Evolutionary conservation across 495 filamentous ascomycete species (phyloP).

Genomic region (Aspergillus heteromorphus): DNA sequence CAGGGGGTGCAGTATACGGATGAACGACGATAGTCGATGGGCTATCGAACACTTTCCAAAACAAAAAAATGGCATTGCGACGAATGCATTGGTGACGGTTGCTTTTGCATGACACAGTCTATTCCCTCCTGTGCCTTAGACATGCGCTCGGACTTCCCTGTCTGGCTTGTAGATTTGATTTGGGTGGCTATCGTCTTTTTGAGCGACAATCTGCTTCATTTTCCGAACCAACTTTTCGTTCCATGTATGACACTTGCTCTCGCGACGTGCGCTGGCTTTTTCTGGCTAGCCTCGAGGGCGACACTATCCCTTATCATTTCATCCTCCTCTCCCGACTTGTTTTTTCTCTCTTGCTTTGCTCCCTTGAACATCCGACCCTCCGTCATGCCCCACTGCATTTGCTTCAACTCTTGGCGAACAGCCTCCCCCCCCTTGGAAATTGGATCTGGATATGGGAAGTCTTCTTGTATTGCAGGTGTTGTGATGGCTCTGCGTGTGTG

Average conservation of each 20-base stretch:
- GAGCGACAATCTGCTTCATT: slow-evolving; percentile 4
- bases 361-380: background rate
- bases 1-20: slow-evolving; percentile 54
- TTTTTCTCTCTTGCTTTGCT: background rate
- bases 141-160: slow-evolving; percentile 2
- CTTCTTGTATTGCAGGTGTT: slow-evolving; percentile 2
- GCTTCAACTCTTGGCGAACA: slow-evolving; percentile 13
- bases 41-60: background rate
- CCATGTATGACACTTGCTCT: no score
- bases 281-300: no score
- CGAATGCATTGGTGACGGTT: background rate
- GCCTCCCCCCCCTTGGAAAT: slow-evolving; percentile 9
- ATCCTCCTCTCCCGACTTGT: background rate
- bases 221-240: background rate
- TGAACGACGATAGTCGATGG: slow-evolving; percentile 34
- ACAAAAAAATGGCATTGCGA: background rate
- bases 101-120: background rate
- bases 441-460: slow-evolving; percentile 11
- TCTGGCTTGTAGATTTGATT: slow-evolving; percentile 16
- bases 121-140: slow-evolving; percentile 9
- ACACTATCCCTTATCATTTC: background rate
- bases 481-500: slow-evolving; percentile 12
- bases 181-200: slow-evolving; percentile 12
- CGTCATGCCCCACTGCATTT: slow-evolving; percentile 3
- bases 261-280: no score